A percentile compares a stretch with the other conserved stretches of the same genome.
Evolutionary conservation across 805 yeast genomes (phyloP).

Genomic region (Sugiyamaella chiloensis): DNA sequence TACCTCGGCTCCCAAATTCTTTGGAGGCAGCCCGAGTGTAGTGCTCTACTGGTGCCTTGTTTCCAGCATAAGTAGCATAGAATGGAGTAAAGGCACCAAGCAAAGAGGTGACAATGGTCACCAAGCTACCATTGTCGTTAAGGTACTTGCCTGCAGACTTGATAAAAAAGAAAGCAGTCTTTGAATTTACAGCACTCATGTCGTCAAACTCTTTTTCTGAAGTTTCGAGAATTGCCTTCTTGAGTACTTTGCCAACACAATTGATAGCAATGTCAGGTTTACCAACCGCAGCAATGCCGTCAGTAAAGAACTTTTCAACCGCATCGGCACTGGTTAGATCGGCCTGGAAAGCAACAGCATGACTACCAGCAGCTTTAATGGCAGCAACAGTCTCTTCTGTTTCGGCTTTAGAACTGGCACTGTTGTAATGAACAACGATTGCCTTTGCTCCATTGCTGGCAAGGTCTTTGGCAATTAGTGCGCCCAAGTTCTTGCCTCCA

Average conservation of each 20-base stretch:
- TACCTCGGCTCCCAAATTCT: slow-evolving; percentile 68
- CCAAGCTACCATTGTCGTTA: slow-evolving; percentile 51
- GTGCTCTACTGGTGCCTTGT: slow-evolving; percentile 74
- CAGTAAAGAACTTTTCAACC: slow-evolving; percentile 44
- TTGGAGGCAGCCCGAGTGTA: slow-evolving; percentile 66
- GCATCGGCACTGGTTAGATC: slow-evolving; percentile 43
- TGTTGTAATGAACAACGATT: slow-evolving; percentile 55
- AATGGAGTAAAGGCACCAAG: slow-evolving; percentile 62
- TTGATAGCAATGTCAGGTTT: slow-evolving; percentile 60
- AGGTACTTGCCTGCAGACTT: slow-evolving; percentile 53
- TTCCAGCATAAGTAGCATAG: slow-evolving; percentile 68
- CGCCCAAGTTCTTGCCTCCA: slow-evolving; percentile 62
- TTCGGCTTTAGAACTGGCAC: slow-evolving; percentile 37
- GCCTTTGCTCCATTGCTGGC: slow-evolving; percentile 52
- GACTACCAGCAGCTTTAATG: slow-evolving; percentile 38
- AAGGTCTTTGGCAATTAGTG: slow-evolving; percentile 48
- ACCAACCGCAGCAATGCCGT: slow-evolving; percentile 46
- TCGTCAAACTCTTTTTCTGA: slow-evolving; percentile 53
- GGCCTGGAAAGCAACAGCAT: slow-evolving; percentile 44
- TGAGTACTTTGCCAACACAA: slow-evolving; percentile 64
- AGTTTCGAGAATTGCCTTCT: slow-evolving; percentile 54
- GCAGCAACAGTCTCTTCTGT: slow-evolving; percentile 40
- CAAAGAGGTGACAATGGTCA: slow-evolving; percentile 58
- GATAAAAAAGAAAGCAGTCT: slow-evolving; percentile 59
- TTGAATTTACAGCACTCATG: slow-evolving; percentile 54